Evolutionary conservation across 2,329 filamentous ascomycete genomes (phyloP), one percentile per base, ranked within the genome.

Genomic region (Calonectria fujianensis): DNA sequence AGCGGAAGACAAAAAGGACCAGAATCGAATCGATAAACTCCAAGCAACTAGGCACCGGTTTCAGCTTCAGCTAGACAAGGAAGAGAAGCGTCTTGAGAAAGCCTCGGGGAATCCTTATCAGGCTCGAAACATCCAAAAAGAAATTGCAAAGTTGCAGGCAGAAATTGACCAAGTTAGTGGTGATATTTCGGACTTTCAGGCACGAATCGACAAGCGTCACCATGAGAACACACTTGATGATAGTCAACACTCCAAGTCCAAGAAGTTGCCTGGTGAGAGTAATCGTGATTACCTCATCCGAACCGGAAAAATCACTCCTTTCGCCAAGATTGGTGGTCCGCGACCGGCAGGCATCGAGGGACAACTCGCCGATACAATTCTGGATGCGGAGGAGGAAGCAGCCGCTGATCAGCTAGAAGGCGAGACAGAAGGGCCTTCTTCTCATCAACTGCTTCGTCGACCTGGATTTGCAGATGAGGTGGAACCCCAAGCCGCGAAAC

Each of bases 251-350:
- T 81, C 83, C 18, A 90, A 89, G 35, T 92, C 90, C 68, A 89
- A 90, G 73, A 92, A 91, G 69, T 85, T 96, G 72, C 92, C 94
- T 1, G 94, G 94, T 74, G 97, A 98, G 86, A 95, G 91, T 31
- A 93, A 95, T 75, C 92, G 96, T 66, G 96, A 98, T 61, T 99
- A 94, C 83, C 90, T 99, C 61, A 97, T 99, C 64, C 93, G 97
- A 35, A 99, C 96, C 0, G 97, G 97, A 75, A 98, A 98, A 86
- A 98, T 99, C 79, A 99, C 97, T 0, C 97, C 97, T 0, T 99
- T 99, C 82, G 94, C 96, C 10, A 94, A 93, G 76, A 91, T 98
- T 79, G 92, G 92, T 32, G 89, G 91, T 18, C 89, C 91, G n/a
- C 87, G 92, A 2, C 89, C 89, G 4, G 88, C 91, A 35, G 91